These are phyloP conservation scores for Talaromyces stipitatus DNA, from an alignment of 495 filamentous ascomycete species.

Conservation along the genomic window DNA sequence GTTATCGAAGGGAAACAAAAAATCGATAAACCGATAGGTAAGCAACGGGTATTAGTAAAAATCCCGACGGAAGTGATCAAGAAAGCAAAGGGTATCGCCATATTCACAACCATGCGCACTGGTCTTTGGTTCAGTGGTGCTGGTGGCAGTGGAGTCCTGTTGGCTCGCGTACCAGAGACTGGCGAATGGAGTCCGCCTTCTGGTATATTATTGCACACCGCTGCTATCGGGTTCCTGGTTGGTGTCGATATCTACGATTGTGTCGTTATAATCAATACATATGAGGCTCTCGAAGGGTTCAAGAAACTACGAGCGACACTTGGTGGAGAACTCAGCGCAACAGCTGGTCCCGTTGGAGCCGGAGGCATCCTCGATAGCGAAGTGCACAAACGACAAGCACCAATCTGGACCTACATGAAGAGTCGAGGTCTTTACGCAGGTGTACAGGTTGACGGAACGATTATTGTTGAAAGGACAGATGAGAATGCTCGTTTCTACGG, in stretches of 20 bases:
- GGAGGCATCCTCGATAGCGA: constrained; percentile 70
- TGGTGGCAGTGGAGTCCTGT: constrained; percentile 73
- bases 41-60: constrained; percentile 68
- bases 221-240: constrained; percentile 77
- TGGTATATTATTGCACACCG: constrained; percentile 80
- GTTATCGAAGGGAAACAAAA: constrained; percentile 20
- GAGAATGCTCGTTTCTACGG: constrained; percentile 87
- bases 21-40: constrained; percentile 51
- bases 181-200: constrained; percentile 86
- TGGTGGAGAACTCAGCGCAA: constrained; percentile 68
- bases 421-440: constrained; percentile 77
- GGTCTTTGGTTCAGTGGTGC: constrained; percentile 87
- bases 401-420: constrained; percentile 85
- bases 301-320: constrained; percentile 68
- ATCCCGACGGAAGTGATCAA: constrained; percentile 76
- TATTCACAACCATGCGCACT: constrained; percentile 91
- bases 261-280: constrained; percentile 81
- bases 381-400: constrained; percentile 58
- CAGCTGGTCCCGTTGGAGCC: constrained; percentile 72
- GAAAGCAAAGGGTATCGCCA: constrained; percentile 77
- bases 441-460: constrained; percentile 74
- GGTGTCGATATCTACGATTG: constrained; percentile 94
- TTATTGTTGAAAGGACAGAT: constrained; percentile 76
- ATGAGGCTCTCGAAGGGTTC: constrained; percentile 72
- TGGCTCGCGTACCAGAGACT: constrained; percentile 65